Evolutionary conservation across 2,329 filamentous ascomycete genomes (phyloP).

Genomic region (Passalora sequoiae): DNA sequence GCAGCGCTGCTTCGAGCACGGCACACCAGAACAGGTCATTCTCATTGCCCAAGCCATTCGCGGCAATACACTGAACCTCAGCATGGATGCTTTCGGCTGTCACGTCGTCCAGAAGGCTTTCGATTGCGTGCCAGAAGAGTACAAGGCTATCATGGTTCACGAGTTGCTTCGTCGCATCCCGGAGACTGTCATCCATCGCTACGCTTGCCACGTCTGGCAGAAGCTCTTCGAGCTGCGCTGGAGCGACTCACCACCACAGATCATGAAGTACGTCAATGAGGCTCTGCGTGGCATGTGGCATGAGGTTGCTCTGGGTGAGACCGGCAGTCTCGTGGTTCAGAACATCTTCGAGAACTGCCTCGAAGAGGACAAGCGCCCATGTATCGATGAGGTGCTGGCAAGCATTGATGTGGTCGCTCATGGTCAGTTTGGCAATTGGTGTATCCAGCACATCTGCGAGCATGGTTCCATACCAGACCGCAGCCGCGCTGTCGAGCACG

Average conservation of each 20-base stretch:
- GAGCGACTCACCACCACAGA: conserved; percentile 89
- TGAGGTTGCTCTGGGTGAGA: conserved; percentile 93
- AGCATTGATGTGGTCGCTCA: conserved; percentile 96
- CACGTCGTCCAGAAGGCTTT: conserved; percentile 99
- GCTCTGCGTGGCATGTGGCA: conserved; percentile 96
- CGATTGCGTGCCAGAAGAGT: conserved; percentile 93
- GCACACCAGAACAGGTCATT: conserved; percentile 87
- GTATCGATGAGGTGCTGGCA: conserved; percentile 89
- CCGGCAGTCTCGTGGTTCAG: conserved; percentile 94
- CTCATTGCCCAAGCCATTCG: conserved; percentile 92
- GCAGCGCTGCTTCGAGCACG: conserved; percentile 97
- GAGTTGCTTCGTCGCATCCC: conserved; percentile 91
- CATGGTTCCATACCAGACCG: conserved; percentile 88
- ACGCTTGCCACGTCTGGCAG: conserved; percentile 99
- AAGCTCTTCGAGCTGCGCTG: conserved; percentile 97
- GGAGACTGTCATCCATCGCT: conserved; percentile 96
- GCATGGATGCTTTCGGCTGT: conserved; percentile 98
- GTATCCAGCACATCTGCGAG: conserved; percentile 98
- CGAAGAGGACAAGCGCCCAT: conserved; percentile 97
- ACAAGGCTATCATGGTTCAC: conserved; percentile 98
- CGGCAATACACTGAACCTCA: conserved; percentile 86
- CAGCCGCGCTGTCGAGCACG: conserved; percentile 88
- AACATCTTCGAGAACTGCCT: conserved; percentile 99
- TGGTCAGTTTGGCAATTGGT: conserved; percentile 99
- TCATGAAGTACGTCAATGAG: conserved; percentile 98